Conservation (phyloP, 2,329 filamentous ascomycete species). For the Pestalotiopsis sp. region DNA sequence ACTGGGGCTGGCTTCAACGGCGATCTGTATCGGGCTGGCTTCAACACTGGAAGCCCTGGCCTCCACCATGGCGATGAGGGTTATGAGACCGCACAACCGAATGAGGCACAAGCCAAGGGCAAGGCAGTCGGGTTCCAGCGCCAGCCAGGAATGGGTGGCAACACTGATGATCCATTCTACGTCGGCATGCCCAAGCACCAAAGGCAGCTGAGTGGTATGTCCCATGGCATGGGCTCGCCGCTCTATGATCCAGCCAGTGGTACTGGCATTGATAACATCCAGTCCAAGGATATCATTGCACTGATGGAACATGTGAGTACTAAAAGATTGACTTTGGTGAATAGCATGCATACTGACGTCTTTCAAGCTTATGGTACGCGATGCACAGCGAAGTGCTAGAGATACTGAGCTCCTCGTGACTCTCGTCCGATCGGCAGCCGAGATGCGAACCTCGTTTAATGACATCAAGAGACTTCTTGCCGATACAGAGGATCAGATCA, state of each 20-base stretch:
- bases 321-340: not conserved
- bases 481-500: slow-evolving; percentile 86
- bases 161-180: slow-evolving; percentile 70
- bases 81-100: slow-evolving; percentile 78
- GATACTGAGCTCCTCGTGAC: slow-evolving; percentile 97
- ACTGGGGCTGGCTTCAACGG: slow-evolving; percentile 38
- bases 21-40: slow-evolving; percentile 44
- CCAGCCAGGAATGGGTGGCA: slow-evolving; percentile 52
- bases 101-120: slow-evolving; percentile 55
- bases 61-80: slow-evolving; percentile 78
- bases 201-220: slow-evolving; percentile 83
- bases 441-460: slow-evolving; percentile 96
- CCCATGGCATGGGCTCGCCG: slow-evolving; percentile 86
- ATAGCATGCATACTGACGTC: slow-evolving; percentile 25
- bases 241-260: slow-evolving; percentile 90
- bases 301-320: slow-evolving; percentile 88
- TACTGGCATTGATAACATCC: slow-evolving; percentile 84
- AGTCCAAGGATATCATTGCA: slow-evolving; percentile 95
- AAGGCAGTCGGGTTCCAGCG: slow-evolving; percentile 59
- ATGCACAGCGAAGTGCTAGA: slow-evolving; percentile 92
- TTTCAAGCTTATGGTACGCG: slow-evolving; percentile 81
- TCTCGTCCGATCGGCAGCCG: slow-evolving; percentile 87
- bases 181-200: slow-evolving; percentile 50
- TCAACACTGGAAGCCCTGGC: slow-evolving; percentile 61
- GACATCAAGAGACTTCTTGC: slow-evolving; percentile 92